Conservation (phyloP, 495 filamentous ascomycete species). For the Daldinia concentrica region DNA sequence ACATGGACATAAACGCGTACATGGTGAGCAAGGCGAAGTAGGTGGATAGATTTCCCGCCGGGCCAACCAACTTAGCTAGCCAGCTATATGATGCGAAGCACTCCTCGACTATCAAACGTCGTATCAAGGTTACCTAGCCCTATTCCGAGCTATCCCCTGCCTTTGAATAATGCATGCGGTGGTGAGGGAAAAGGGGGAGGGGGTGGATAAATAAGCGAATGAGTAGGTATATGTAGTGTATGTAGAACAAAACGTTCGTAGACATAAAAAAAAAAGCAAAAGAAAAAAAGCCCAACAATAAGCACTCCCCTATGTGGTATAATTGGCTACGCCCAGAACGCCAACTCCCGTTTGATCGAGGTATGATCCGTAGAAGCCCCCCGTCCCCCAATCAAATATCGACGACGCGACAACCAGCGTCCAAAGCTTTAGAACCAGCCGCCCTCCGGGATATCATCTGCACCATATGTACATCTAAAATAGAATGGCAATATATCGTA, state of each 20-base stretch:
- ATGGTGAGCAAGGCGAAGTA: not conserved
- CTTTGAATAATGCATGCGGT: not conserved
- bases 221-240: slow-evolving; percentile 18
- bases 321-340: slow-evolving; percentile 43
- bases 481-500: slow-evolving; percentile 43
- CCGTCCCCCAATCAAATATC: slow-evolving; percentile 29
- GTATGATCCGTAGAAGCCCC: slow-evolving; percentile 27
- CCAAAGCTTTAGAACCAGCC: slow-evolving; percentile 31
- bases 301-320: slow-evolving; percentile 43
- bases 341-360: slow-evolving; percentile 25
- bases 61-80: not conserved
- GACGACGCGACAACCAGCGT: slow-evolving; percentile 29
- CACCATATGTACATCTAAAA: slow-evolving; percentile 46
- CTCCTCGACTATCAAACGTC: not conserved
- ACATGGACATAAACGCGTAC: not conserved
- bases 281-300: slow-evolving; percentile 23
- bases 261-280: slow-evolving; percentile 24
- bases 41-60: not conserved
- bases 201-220: slow-evolving; percentile 32
- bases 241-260: slow-evolving; percentile 16
- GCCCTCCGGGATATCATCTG: slow-evolving; percentile 42
- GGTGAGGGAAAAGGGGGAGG: not conserved
- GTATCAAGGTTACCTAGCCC: slow-evolving; percentile 7
- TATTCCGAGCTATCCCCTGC: slow-evolving; percentile 7
- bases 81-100: not conserved